Base-by-base conservation (phyloP, 2,329 filamentous ascomycete genomes). In the Albifimbria verrucaria region DNA sequence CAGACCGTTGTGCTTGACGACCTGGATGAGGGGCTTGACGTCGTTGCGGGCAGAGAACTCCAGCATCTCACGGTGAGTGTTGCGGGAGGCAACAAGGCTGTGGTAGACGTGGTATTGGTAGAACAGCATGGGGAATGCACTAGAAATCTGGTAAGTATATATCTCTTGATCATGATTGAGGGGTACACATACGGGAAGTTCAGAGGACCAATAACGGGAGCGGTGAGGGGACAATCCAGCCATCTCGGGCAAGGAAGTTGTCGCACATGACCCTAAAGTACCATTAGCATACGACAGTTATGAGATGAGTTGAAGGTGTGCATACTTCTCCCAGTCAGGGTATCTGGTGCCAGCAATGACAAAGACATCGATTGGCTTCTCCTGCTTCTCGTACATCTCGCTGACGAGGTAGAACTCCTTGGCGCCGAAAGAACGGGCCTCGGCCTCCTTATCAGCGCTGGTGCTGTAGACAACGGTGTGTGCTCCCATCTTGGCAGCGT, bases 401-500 rank as follows among this genome's bases (percentile, higher is more conserved):
- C 54, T 55, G 50, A 56, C 60, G 3, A 58, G 55, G 20, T 57
- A 50, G 32, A 61, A 65, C 43, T 65, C 62, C 3, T 54, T 52
- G 3, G 63, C 63, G 7, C 63, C 62, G 21, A 65, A 64, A 1
- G 57, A 54, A 36, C 59, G 42, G 0, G 61, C 62, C 49, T 65
- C 60, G 17, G 62, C 53, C 18, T 60, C 53, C 55, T 65, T 65
- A 2, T 51, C 53, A n/a, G 61, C 62, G 1, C 60, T 59, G 50
- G 55, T 57, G 1, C 59, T 60, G 12, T 65, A 62, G 4, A 63
- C 65, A 1, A 65, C 56, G 3, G 59, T 55, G 20, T 65, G 57
- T 3, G 54, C 45, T 22, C 86, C 86, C 81, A 88, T 85, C 71
- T 85, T 85, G 18, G 78, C 72, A 1, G 85, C 85, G 61, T 86